Conservation (phyloP, 2,329 filamentous ascomycete species). For the Zymoseptoria passerinii region DNA sequence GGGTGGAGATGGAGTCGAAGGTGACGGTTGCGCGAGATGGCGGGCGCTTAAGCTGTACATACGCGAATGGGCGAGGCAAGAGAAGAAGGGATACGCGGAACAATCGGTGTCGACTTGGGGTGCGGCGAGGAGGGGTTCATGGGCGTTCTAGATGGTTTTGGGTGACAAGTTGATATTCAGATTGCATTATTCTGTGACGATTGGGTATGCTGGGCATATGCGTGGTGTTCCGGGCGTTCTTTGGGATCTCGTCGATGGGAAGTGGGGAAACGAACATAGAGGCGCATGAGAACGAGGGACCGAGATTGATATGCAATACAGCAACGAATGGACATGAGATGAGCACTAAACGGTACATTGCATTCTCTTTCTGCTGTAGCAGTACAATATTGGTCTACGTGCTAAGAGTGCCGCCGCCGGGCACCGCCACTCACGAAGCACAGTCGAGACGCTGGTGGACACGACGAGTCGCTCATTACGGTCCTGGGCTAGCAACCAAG, state of each 20-base stretch:
- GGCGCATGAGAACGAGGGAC: not conserved
- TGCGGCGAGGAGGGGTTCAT: conserved; percentile 41
- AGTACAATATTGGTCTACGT: not conserved
- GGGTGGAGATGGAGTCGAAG: conserved; percentile 37
- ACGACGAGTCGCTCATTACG: not conserved
- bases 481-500: not conserved
- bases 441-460: not conserved
- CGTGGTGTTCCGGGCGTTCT: not conserved
- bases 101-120: conserved; percentile 32
- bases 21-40: conserved; percentile 63
- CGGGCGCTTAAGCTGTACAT: conserved; percentile 76
- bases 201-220: not conserved
- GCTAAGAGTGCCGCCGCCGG: not conserved
- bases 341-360: not conserved
- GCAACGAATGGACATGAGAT: not conserved
- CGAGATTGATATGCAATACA: not conserved
- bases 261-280: not conserved
- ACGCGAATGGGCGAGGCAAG: conserved; percentile 80
- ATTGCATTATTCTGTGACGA: not conserved
- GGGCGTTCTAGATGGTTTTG: conserved; percentile 30
- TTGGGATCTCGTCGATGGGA: not conserved
- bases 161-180: not conserved
- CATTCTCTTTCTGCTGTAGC: not conserved
- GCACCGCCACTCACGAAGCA: not conserved
- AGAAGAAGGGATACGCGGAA: conserved; percentile 55